phyloP scores from a whole-genome alignment of 768 basidiomycete genomes.

The Hypholoma fasciculare region DNA sequence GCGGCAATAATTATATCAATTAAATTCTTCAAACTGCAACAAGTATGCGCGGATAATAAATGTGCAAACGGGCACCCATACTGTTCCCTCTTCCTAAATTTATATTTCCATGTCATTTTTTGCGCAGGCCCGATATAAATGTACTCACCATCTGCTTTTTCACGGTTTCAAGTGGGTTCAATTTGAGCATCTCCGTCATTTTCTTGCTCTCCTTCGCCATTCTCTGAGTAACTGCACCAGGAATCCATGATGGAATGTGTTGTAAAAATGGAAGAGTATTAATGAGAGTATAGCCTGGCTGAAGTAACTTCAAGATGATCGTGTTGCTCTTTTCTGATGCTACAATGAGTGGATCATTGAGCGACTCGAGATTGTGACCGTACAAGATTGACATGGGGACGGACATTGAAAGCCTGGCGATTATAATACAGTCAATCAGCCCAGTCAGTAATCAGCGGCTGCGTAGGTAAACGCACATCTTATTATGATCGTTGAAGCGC shows the following conservation, averaged over 20 bases:
- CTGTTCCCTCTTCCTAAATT: background rate
- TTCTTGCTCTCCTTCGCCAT: slow-evolving; percentile 2
- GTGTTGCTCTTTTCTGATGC: slow-evolving; percentile 2
- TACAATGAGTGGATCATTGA: slow-evolving; percentile 10
- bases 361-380: slow-evolving; percentile 13
- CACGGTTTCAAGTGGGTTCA: slow-evolving; percentile 10
- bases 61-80: too few relatives aligned
- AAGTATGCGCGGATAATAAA: too few relatives aligned
- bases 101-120: too few relatives aligned
- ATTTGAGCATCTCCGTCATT: slow-evolving; percentile 2
- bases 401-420: slow-evolving; percentile 8
- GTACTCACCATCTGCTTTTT: slow-evolving; percentile 3
- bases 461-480: slow-evolving; percentile 3
- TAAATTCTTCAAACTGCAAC: too few relatives aligned
- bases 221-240: slow-evolving; percentile 3
- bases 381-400: slow-evolving; percentile 15
- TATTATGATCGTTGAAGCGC: slow-evolving; percentile 11
- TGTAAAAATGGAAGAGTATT: slow-evolving; percentile 11
- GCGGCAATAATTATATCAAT: too few relatives aligned
- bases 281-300: slow-evolving; percentile 12
- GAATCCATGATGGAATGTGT: slow-evolving; percentile 15
- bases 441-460: background rate
- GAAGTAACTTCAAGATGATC: background rate
- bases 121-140: too few relatives aligned
- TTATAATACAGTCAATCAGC: background rate